Base-by-base conservation (phyloP, 2,329 filamentous ascomycete species). In the Elsinoe necatrix region DNA sequence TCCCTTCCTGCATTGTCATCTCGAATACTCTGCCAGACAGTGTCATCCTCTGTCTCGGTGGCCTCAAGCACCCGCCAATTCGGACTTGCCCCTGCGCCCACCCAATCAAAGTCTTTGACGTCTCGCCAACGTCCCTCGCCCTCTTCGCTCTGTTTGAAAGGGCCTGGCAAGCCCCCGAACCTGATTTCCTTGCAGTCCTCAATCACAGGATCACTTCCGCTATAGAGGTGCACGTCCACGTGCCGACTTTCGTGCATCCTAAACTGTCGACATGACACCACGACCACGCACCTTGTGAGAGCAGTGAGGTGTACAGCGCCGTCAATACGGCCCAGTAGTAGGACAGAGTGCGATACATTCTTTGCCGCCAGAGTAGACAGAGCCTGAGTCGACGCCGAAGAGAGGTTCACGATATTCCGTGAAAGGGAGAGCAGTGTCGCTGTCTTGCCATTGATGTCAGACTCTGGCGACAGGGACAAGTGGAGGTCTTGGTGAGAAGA, bases 101-200 rank as follows among this genome's bases (percentile, higher is more conserved):
- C 80, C 93, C 93, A 97, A 72, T 95, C 95, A 77, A 98, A 98
- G 69, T 98, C 93, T 69, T 97, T 89, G 14, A 97, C 87, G 65
- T 93, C 83, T 63, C 91, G 80, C 89, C 89, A 98, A 64, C 86
- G 81, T 68, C 95, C 92, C 55, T 68, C 60, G 27, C 63, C 61
- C 1, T 65, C 62, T 1, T 52, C 48, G 27, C 29, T 67, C 67
- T 4, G 61, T 57, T 45, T 47, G 58, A 27, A 69, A 58, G 31
- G 66, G 61, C 67, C 70, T 0, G 90, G 90, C 25, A 95, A 74
- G 11, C 84, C 84, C 16, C 88, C 85, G 71, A 98, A 96, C 9
- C 85, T 79, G 67, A 98, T 81, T 12, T 77, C 79, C 21, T 73
- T 78, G 68, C 92, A 97, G 62, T 93, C 86, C 71, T 98, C 93